phyloP scores from a whole-genome alignment of 1,284 basidiomycete species.

The Boletus smithii region DNA sequence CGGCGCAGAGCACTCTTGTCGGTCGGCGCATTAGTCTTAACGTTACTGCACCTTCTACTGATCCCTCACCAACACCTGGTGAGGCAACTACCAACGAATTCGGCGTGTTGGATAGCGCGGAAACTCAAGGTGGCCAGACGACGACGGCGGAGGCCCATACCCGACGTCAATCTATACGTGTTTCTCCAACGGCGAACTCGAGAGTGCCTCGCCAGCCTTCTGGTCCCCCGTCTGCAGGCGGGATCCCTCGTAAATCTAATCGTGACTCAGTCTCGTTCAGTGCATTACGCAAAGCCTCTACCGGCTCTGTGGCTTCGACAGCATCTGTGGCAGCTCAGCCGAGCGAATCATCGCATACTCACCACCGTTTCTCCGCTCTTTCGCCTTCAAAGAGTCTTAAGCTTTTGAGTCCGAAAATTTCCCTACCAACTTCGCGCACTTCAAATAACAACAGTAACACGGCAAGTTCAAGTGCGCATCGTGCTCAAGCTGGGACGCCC shows the following conservation, averaged over 20 bases:
- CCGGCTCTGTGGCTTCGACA: conserved; percentile 67
- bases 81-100: conserved; percentile 66
- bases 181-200: conserved; percentile 57
- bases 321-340: conserved; percentile 46
- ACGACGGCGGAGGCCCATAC: conserved; percentile 40
- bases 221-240: conserved; percentile 43
- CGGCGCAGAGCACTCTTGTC: conserved; percentile 41
- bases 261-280: conserved; percentile 75
- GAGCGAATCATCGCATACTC: conserved; percentile 33
- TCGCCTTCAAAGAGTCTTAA: conserved; percentile 82
- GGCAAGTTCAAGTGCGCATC: conserved; percentile 49
- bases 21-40: conserved; percentile 63
- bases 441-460: conserved; percentile 43
- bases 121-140: conserved; percentile 32
- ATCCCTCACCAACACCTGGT: conserved; percentile 55
- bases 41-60: conserved; percentile 53
- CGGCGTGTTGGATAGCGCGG: conserved; percentile 66
- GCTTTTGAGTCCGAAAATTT: conserved; percentile 73
- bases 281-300: conserved; percentile 74
- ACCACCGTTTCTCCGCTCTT: conserved; percentile 71
- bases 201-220: conserved; percentile 67
- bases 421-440: conserved; percentile 52
- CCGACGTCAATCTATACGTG: conserved; percentile 50
- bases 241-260: conserved; percentile 59
- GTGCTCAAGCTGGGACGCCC: conserved; percentile 55